phyloP scores from a whole-genome alignment of 306 rosid species.

The Hylodesmum podocarpum region DNA sequence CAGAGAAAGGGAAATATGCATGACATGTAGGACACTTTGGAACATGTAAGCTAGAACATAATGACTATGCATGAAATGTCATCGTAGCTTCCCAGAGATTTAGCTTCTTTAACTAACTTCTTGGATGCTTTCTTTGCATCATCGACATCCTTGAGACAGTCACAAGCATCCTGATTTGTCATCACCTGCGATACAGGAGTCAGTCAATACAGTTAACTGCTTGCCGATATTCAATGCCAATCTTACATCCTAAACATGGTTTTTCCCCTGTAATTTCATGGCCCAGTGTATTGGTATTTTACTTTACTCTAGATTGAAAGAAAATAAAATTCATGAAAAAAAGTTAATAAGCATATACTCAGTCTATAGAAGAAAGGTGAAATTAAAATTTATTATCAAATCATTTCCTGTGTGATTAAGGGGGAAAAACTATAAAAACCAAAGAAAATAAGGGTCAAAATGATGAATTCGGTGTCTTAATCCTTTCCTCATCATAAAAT shows the following conservation, averaged over 20 bases:
- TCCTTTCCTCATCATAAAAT: neutral
- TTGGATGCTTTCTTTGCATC: conserved; percentile 54
- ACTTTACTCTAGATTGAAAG: neutral
- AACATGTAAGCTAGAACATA: conserved; percentile 38
- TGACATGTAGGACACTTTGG: neutral
- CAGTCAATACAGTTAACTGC: no score
- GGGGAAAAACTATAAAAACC: neutral
- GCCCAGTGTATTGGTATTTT: neutral
- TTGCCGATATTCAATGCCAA: neutral
- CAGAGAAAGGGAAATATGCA: neutral
- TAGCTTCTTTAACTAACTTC: conserved; percentile 44
- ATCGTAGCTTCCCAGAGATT: conserved; percentile 45
- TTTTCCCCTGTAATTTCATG: neutral
- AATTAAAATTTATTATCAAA: neutral
- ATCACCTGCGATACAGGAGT: conserved; percentile 47
- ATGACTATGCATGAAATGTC: conserved; percentile 68
- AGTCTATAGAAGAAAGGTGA: neutral
- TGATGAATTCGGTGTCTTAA: no score
- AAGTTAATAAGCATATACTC: no score
- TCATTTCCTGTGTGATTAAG: neutral
- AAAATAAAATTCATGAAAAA: neutral
- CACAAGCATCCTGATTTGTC: conserved; percentile 63
- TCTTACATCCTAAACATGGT: neutral
- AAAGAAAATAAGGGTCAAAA: neutral
- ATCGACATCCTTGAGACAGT: conserved; percentile 43